Conservation (phyloP, 73 alveolate species). For the Paraurostyla sp. region DNA sequence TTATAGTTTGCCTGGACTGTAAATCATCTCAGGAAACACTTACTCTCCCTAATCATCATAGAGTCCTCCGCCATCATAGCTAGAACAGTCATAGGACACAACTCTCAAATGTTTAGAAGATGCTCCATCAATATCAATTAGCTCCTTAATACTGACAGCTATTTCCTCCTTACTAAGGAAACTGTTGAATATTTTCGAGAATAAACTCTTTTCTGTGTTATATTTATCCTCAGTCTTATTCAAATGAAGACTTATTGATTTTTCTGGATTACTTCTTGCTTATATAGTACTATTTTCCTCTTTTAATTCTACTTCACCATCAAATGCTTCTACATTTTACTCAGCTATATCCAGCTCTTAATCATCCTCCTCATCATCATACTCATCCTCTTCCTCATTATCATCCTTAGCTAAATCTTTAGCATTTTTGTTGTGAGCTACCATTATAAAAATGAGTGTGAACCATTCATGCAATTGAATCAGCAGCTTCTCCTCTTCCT, state of each 20-base stretch:
- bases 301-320: not conserved
- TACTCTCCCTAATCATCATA: constrained; percentile 44
- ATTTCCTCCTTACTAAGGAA: not conserved
- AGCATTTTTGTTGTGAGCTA: constrained; percentile 39
- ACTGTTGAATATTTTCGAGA: constrained; percentile 22
- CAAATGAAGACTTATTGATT: not conserved
- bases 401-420: constrained; percentile 31
- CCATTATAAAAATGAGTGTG: constrained; percentile 22
- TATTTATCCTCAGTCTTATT: not conserved
- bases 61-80: constrained; percentile 47
- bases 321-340: not conserved
- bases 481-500: not conserved
- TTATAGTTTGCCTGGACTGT: constrained; percentile 8
- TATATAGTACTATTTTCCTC: no score
- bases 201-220: not conserved
- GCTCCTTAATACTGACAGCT: constrained; percentile 6
- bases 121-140: not conserved
- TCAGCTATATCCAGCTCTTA: not conserved
- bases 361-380: not conserved
- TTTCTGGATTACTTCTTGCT: no score
- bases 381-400: not conserved
- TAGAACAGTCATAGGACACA: constrained; percentile 17
- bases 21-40: constrained; percentile 10
- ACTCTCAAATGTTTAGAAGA: not conserved
- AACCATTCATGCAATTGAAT: constrained; percentile 44